Base-by-base conservation (phyloP, 768 basidiomycete genomes). In the Suillus subaureus region DNA sequence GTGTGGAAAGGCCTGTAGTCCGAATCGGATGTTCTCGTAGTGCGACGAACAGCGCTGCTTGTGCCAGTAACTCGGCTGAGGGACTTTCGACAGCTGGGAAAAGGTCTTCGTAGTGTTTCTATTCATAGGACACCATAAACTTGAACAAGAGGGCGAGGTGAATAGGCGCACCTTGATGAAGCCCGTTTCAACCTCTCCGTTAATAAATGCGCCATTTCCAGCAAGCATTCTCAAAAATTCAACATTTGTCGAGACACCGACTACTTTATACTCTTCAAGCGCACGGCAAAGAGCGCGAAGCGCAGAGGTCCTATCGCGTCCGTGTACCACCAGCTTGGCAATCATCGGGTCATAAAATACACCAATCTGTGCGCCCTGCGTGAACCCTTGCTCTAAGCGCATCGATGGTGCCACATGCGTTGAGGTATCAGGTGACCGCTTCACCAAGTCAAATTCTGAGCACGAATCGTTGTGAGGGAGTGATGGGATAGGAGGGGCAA, bases 331-430 rank as follows among this genome's bases (percentile, higher is more conserved):
- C 6, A 97, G 88, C 75, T 96, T 96, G 3, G 93, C 89, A 65
- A 96, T 95, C 88, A 96, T 89, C 0, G 94, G 93, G 70, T 96
- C 94, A 74, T 96, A 96, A 76, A 89, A 95, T 1, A 95, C 91
- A 26, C 93, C 92, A 51, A 94, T 94, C 68, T 90, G 87, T 18
- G 91, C 83, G 5, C 91, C 92, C 71, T 90, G 85, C 3, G 79
- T 82, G 77, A 97, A 96, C 0, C 96, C 96, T 75, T 96, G 93
- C 72, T 97, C 96, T 12, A 97, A 84, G n/a, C 95, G 87, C 54
- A 96, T 81, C 2, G 90, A 80, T 1, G 90, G 90, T 15, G 78
- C 68, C n/a, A 89, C 75, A 11, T 60, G 52, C 51, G 69, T 45
- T 42, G 64, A 63, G 43, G 64, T 61, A 62, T 72, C 72, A 6